Conservation (phyloP, 805 yeast species). For the Schwanniomyces pseudopolymorphus region DNA sequence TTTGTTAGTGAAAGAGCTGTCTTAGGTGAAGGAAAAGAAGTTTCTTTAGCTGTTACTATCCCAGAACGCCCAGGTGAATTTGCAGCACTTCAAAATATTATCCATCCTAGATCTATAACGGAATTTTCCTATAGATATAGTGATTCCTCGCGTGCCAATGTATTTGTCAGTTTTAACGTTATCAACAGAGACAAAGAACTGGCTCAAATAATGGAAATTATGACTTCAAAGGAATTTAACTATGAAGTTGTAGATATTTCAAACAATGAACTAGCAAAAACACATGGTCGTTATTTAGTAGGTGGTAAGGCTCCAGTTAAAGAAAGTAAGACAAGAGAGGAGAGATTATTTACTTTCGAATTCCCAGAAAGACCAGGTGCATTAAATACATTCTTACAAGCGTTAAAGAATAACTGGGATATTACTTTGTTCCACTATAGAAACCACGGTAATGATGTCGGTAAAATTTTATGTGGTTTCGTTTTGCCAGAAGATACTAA, state of each 20-base stretch:
- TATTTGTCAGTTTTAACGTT: slow-evolving; percentile 87
- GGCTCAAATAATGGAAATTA: slow-evolving; percentile 54
- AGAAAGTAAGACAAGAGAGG: slow-evolving; percentile 57
- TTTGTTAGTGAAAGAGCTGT: slow-evolving; percentile 97
- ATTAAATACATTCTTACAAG: slow-evolving; percentile 70
- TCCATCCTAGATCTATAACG: slow-evolving; percentile 87
- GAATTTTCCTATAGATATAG: slow-evolving; percentile 89
- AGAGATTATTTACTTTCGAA: slow-evolving; percentile 79
- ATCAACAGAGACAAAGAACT: slow-evolving; percentile 74
- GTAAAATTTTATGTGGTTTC: slow-evolving; percentile 88
- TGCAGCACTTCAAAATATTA: slow-evolving; percentile 66
- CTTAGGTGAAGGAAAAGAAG: slow-evolving; percentile 97
- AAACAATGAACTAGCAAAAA: slow-evolving; percentile 90
- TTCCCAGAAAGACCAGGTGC: slow-evolving; percentile 99
- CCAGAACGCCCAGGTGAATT: slow-evolving; percentile 95
- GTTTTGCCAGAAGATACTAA: slow-evolving; percentile 72
- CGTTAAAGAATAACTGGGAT: slow-evolving; percentile 81
- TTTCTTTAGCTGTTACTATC: slow-evolving; percentile 82
- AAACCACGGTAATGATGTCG: slow-evolving; percentile 94
- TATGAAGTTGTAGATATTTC: slow-evolving; percentile 76
- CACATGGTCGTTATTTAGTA: slow-evolving; percentile 93
- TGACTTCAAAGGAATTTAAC: slow-evolving; percentile 63
- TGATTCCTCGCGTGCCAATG: slow-evolving; percentile 58
- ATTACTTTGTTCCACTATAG: slow-evolving; percentile 94
- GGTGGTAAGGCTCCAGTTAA: slow-evolving; percentile 72